phyloP scores from a whole-genome alignment of 2,329 filamentous ascomycete species.

The Pseudogymnoascus sp. region DNA sequence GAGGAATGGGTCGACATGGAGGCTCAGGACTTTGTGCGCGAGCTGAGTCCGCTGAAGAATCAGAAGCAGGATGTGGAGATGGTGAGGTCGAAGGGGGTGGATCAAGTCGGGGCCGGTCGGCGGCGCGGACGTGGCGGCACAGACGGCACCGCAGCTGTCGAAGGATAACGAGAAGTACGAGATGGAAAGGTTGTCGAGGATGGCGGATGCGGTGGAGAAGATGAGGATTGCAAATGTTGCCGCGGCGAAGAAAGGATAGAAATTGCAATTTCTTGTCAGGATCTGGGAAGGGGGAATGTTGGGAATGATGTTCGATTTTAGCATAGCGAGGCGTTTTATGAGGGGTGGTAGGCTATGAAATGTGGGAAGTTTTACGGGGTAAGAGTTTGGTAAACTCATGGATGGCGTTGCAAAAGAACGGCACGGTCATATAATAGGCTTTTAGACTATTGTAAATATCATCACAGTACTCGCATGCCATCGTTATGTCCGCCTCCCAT shows the following conservation, averaged over 20 bases:
- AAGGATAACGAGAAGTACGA: not conserved
- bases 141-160: not conserved
- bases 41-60: constrained; percentile 30
- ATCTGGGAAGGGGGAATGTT: not conserved
- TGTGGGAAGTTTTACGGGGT: not conserved
- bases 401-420: not conserved
- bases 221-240: constrained; percentile 1
- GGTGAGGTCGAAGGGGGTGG: constrained; percentile 1
- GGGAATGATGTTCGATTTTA: constrained; percentile 1
- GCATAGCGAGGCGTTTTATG: constrained; percentile 6
- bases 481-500: not conserved
- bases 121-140: not conserved
- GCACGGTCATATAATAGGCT: not conserved
- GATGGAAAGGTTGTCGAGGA: not conserved
- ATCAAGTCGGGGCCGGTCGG: not conserved
- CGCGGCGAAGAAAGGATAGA: not conserved
- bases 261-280: not conserved
- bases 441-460: constrained; percentile 6
- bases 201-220: constrained; percentile 10
- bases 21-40: constrained; percentile 64
- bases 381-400: not conserved
- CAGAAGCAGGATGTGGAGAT: constrained; percentile 9
- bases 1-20: too few relatives aligned
- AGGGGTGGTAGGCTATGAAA: not conserved
- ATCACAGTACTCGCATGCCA: not conserved